phyloP scores from a whole-genome alignment of 768 basidiomycete species.

The Lactarius deliciosus region DNA sequence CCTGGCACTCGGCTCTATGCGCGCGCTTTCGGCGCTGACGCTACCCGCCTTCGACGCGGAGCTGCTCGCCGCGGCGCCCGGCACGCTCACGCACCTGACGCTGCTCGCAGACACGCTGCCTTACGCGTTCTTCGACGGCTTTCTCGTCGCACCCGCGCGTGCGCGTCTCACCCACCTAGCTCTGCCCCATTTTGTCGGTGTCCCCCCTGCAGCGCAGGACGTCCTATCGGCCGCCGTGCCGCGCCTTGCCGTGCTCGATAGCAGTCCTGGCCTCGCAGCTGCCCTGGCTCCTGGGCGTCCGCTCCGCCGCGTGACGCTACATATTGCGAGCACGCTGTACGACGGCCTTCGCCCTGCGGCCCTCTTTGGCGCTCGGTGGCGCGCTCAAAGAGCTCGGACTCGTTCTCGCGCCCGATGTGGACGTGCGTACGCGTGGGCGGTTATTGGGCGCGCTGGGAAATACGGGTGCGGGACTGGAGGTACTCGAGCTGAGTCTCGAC shows the following conservation, averaged over 20 bases:
- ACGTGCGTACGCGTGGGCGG: slow-evolving; percentile 20
- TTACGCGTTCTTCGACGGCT: too few species aligned
- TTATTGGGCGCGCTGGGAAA: too few species aligned
- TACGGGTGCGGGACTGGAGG: too few species aligned
- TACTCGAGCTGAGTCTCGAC: too few species aligned
- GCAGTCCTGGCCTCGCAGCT: slow-evolving; percentile 32
- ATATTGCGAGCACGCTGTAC: slow-evolving; percentile 37
- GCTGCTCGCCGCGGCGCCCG: too few species aligned
- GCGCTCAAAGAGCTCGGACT: slow-evolving; percentile 26
- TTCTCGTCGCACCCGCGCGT: too few species aligned
- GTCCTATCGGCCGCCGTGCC: slow-evolving; percentile 10
- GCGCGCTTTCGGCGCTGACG: too few species aligned
- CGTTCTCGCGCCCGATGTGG: slow-evolving; percentile 31
- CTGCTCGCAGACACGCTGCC: too few species aligned
- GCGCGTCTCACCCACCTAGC: too few species aligned
- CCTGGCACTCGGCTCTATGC: too few species aligned
- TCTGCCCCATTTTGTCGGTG: background rate
- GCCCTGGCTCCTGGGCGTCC: slow-evolving; percentile 35
- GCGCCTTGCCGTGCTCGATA: slow-evolving; percentile 28
- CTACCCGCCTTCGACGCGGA: too few species aligned
- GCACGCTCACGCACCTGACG: too few species aligned
- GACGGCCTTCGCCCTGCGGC: slow-evolving; percentile 38
- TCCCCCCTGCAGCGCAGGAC: slow-evolving; percentile 22
- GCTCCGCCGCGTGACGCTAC: slow-evolving; percentile 31
- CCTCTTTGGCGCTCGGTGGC: slow-evolving; percentile 33